These are phyloP conservation scores for Chaetomiaceae sp. DNA, from an alignment of 2,329 filamentous ascomycete genomes.

Conservation along the genomic window DNA sequence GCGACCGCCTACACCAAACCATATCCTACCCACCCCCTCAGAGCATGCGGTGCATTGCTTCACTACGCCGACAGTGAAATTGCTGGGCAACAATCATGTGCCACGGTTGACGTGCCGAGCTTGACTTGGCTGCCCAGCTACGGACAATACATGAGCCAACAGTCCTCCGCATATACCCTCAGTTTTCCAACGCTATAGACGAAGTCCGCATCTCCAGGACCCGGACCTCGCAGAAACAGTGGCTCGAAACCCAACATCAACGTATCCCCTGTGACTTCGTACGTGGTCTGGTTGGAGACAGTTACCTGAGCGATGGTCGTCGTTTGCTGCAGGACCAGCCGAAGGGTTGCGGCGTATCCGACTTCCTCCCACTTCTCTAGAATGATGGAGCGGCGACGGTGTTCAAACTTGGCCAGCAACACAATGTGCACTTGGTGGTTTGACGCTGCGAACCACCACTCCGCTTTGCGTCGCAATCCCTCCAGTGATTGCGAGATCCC, in stretches of 20 bases:
- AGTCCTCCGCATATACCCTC: conserved; percentile 5
- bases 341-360: conserved; percentile 4
- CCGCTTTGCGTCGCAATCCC: conserved; percentile 11
- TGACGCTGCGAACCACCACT: conserved; percentile 17
- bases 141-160: no score
- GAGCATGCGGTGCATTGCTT: no score
- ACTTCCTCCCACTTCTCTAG: conserved; percentile 19
- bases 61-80: no score
- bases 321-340: conserved; percentile 13
- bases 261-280: conserved; percentile 13
- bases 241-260: conserved; percentile 14
- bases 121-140: no score
- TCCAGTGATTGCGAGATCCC: conserved; percentile 10
- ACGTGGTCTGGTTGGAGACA: conserved; percentile 11
- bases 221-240: conserved; percentile 12
- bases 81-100: no score
- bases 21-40: no score
- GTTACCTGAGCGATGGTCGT: conserved; percentile 13
- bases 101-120: no score
- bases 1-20: no score
- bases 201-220: conserved; percentile 9
- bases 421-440: conserved; percentile 19
- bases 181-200: conserved; percentile 7
- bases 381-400: conserved; percentile 2
- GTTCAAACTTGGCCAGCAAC: conserved; percentile 16